Evolutionary conservation across 768 basidiomycete species (phyloP), one percentile per base, ranked within the genome.

Genomic region (Austroboletus festivus): DNA sequence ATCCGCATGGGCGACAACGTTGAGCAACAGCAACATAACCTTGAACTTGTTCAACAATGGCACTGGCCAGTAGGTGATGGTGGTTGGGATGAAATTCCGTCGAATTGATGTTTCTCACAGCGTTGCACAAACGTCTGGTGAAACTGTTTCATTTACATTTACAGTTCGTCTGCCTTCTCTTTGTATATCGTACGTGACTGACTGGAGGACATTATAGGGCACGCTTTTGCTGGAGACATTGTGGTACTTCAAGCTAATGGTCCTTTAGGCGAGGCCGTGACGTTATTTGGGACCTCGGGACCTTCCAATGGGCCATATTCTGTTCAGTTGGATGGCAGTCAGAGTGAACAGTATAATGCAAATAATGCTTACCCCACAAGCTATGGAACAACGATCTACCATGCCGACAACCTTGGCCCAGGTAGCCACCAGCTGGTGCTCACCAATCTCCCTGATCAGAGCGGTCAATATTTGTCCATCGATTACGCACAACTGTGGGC

Each of bases 241-340:
- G 3, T 11, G 12, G 15, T 34, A 8, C 16, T 30, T 31, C 23
- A 20, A 31, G 33, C 37, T 52, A 5, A 48, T 19, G 15, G 10
- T 16, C 15, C 23, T 20, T 21, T 34, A 73, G 78, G 75, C 37
- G 72, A 73, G 49, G 73, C 69, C 12, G 68, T 79, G n/a, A 72
- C 71, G 1, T 42, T 79, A 8, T 78, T 72, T 43, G 74, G 77
- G 16, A 65, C 76, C 10, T 65, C 72, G 1, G 66, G 71, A 18
- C 69, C 72, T 18, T 47, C 52, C 4, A 65, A 64, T 26, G 62
- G 70, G 19, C 59, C 61, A 4, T 76, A 73, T 48, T 54, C 59
- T 0, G 68, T 70, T 19, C 61, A 69, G 48, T 23, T 75, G 38
- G 71, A 74, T 38, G 63, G 63, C 18, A 68, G 57, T 4, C 22